Conservation (phyloP, 176 grass and related monocot species). For the Cocos nucifera region DNA sequence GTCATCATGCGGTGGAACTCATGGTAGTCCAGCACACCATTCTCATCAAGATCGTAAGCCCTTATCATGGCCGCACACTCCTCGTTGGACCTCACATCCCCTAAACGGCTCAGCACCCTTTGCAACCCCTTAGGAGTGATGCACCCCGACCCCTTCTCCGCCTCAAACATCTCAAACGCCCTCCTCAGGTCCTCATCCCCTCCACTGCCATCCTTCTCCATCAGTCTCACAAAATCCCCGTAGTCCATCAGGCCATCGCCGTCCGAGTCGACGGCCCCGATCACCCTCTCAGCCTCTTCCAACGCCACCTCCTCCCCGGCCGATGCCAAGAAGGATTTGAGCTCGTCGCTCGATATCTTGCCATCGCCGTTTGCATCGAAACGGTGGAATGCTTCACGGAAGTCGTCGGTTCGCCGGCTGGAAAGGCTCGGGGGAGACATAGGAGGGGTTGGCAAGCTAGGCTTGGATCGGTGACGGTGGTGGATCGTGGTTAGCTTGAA, state of each 20-base stretch:
- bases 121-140: conserved; percentile 7
- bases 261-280: conserved; percentile 1
- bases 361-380: conserved; percentile 10
- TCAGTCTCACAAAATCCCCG: conserved; percentile 4
- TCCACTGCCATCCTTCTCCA: not conserved
- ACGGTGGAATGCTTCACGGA: not conserved
- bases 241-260: conserved; percentile 15
- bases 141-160: conserved; percentile 11
- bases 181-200: conserved; percentile 3
- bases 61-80: conserved; percentile 10
- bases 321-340: conserved; percentile 3
- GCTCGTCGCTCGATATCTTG: conserved; percentile 9
- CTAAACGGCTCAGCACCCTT: conserved; percentile 2
- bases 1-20: conserved; percentile 17
- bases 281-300: not conserved
- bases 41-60: conserved; percentile 6
- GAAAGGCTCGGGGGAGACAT: not conserved
- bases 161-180: conserved; percentile 15
- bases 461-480: not conserved
- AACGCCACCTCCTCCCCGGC: not conserved
- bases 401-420: not conserved
- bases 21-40: conserved; percentile 7
- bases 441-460: no score
- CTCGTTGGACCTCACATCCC: not conserved
- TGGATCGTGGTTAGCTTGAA: not conserved